phyloP scores from a whole-genome alignment of 192 early-diverging fungal genomes.

The Tieghemiomyces parasiticus region DNA sequence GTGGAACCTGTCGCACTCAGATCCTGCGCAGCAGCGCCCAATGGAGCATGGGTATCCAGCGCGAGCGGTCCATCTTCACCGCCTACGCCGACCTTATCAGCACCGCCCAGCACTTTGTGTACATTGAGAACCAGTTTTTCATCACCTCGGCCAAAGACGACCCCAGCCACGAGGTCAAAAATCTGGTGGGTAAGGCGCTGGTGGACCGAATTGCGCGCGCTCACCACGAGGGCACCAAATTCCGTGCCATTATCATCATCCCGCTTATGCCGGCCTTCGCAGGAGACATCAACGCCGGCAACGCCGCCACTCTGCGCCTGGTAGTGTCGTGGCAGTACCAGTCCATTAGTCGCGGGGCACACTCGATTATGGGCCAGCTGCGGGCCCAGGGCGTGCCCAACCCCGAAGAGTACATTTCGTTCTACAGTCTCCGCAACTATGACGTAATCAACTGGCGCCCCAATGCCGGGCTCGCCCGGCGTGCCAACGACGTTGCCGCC shows the following conservation, averaged over 20 bases:
- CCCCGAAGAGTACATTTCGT: conserved; percentile 48
- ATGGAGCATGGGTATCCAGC: conserved; percentile 48
- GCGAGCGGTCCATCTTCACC: conserved; percentile 62
- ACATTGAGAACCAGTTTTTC: conserved; percentile 91
- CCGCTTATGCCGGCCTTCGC: conserved; percentile 75
- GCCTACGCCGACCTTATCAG: conserved; percentile 61
- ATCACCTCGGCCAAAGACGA: conserved; percentile 33
- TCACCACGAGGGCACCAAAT: conserved; percentile 45
- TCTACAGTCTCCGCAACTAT: conserved; percentile 58
- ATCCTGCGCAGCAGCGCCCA: conserved; percentile 45
- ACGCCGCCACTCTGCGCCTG: conserved; percentile 50
- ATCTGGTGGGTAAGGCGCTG: conserved; percentile 62
- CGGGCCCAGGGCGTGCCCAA: conserved; percentile 33
- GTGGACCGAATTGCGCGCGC: conserved; percentile 62
- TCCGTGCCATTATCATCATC: conserved; percentile 63
- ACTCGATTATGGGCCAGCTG: conserved; percentile 47
- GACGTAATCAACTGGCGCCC: conserved; percentile 32
- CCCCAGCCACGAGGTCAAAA: conserved; percentile 50
- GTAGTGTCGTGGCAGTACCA: conserved; percentile 74
- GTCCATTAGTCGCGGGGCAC: conserved; percentile 56
- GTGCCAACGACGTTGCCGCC: too few species aligned
- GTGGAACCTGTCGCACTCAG: conserved; percentile 45
- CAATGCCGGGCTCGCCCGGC: not conserved
- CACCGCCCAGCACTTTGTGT: conserved; percentile 62
- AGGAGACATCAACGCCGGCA: conserved; percentile 58